A percentile compares a stretch with the other conserved stretches of the same genome.
phyloP scores from a whole-genome alignment of 768 basidiomycete genomes.

The Lactarius sp. region DNA sequence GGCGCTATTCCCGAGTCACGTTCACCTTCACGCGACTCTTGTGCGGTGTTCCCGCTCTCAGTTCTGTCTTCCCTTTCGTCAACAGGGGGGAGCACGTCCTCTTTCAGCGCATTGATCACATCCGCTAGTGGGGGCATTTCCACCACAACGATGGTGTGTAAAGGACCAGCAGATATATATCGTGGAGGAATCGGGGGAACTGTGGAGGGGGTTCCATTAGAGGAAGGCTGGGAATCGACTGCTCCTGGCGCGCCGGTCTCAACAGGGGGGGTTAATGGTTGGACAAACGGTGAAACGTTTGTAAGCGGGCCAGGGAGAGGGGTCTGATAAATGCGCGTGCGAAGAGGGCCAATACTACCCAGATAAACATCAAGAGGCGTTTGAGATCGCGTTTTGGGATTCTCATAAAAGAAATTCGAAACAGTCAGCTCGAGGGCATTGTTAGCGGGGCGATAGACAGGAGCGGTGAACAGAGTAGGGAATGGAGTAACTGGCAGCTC shows the following conservation, averaged over 20 bases:
- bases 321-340: conserved; percentile 71
- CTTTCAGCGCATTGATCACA: conserved; percentile 73
- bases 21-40: conserved; percentile 17
- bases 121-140: conserved; percentile 76
- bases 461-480: conserved; percentile 79
- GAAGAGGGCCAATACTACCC: conserved; percentile 82
- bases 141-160: conserved; percentile 81
- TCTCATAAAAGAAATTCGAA: conserved; percentile 82
- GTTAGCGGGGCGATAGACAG: conserved; percentile 61
- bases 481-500: conserved; percentile 84
- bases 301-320: conserved; percentile 65
- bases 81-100: conserved; percentile 51
- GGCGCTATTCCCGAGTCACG: conserved; percentile 18
- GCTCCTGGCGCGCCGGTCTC: conserved; percentile 16
- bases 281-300: conserved; percentile 54
- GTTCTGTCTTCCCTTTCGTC: conserved; percentile 34
- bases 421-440: conserved; percentile 81
- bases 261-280: conserved; percentile 38
- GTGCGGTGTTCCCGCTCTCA: conserved; percentile 22
- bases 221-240: conserved; percentile 14
- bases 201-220: conserved; percentile 13
- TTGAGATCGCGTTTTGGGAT: conserved; percentile 57
- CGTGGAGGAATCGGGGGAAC: conserved; percentile 37
- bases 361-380: conserved; percentile 85
- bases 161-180: conserved; percentile 46